phyloP scores from a whole-genome alignment of 495 filamentous ascomycete genomes.

The Podospora australis region DNA sequence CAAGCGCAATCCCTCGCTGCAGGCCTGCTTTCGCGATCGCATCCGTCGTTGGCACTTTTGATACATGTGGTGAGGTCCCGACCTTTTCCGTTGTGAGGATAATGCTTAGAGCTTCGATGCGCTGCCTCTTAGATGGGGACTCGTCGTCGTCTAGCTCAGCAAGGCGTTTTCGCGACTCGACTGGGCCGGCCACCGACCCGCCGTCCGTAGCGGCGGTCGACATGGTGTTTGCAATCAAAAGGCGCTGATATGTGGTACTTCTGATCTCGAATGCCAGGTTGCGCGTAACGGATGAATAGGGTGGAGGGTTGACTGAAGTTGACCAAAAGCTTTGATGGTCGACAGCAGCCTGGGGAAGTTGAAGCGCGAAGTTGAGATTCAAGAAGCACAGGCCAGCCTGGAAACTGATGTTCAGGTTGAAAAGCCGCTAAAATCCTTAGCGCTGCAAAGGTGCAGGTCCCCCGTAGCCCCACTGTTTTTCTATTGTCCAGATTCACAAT shows the following conservation, averaged over 20 bases:
- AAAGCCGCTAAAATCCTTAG: neutral
- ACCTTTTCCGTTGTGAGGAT: conserved; percentile 2
- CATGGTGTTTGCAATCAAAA: too few relatives aligned
- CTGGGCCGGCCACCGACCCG: too few relatives aligned
- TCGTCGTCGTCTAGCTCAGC: conserved; percentile 16
- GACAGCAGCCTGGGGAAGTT: too few relatives aligned
- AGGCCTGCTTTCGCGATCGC: conserved; percentile 32
- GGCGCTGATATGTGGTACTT: too few relatives aligned
- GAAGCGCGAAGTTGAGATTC: too few relatives aligned
- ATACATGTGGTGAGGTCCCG: conserved; percentile 3
- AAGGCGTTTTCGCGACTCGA: conserved; percentile 24
- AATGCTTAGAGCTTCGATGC: conserved; percentile 1
- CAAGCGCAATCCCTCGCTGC: conserved; percentile 33
- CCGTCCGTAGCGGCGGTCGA: too few relatives aligned
- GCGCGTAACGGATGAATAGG: too few relatives aligned
- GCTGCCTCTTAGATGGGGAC: conserved; percentile 27
- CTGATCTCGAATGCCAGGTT: too few relatives aligned
- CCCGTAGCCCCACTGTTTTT: neutral
- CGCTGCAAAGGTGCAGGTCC: neutral
- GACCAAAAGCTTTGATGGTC: too few relatives aligned
- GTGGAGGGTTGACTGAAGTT: too few relatives aligned
- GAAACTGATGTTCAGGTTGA: neutral
- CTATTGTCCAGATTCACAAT: too few relatives aligned
- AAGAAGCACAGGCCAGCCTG: neutral
- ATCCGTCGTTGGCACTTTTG: conserved; percentile 15